Base-by-base conservation (phyloP, 148 eudicot species). In the Silene latifolia region DNA sequence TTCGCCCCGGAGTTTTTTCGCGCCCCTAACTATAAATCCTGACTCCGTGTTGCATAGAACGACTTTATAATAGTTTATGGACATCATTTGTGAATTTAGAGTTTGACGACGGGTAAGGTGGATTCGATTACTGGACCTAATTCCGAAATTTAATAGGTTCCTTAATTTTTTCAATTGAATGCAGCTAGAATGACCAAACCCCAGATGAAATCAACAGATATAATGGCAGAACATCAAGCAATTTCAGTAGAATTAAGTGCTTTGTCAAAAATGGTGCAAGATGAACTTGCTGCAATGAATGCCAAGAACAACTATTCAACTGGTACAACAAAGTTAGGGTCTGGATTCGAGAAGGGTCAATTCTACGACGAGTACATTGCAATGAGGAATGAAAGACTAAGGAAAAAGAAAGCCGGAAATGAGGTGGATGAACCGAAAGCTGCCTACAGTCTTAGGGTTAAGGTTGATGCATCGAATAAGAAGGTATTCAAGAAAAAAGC, bases 341-440 rank as follows among this genome's bases (percentile, higher is more conserved):
- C 87, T 66, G 35, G 47, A 20, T n/a, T 93, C 57, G 86, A 88
- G 59, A 84, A 92, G 71, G 98, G 98, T 7, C 74, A 80, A 44
- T 87, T 88, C 27, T 93, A 93, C 73, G 89, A 93, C 0, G 89
- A 82, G 81, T 93, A 93, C 72, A 74, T 86, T 7, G 94, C 89
- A 0, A 93, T 88, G 75, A 91, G 98, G 69, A 89, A 93, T 17
- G 98, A 91, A 84, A 88, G 90, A 85, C 78, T 93, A 75, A 87
- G 79, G 84, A 83, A 86, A 67, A 93, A 91, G 81, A 87, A 80
- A 74, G 85, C 82, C 7, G 85, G 81, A 61, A 66, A 73, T 5
- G 88, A 77, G 35, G 81, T 72, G 21, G 74, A 74, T 68, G 81
- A 74, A 42, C 73, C 81, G 3, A 78, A 73, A 60, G 47, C 73